Evolutionary conservation across 371 early-diverging fungal genomes (phyloP).

Genomic region (Actinomortierella ambigua): DNA sequence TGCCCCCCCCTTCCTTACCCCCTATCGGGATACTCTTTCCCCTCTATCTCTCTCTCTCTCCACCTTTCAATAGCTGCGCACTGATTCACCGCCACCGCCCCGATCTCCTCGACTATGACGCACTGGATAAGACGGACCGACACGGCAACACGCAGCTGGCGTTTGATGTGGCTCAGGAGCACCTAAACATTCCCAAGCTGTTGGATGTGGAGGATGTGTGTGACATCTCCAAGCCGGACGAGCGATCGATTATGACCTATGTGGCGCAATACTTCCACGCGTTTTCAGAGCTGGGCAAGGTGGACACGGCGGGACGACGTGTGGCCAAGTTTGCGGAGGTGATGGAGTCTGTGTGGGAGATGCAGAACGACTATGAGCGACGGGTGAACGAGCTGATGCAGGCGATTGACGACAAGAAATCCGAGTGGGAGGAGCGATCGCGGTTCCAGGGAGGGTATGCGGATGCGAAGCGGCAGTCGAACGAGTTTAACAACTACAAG

Average conservation of each 20-base stretch:
- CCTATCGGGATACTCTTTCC: too few species aligned
- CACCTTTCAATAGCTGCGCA: constrained; percentile 68
- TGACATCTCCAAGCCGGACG: constrained; percentile 95
- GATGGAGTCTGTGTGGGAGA: constrained; percentile 83
- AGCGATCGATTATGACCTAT: constrained; percentile 98
- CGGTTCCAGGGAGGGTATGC: constrained; percentile 69
- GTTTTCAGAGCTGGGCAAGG: constrained; percentile 87
- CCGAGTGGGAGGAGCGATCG: constrained; percentile 65
- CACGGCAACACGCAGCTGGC: constrained; percentile 94
- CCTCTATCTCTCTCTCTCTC: background rate
- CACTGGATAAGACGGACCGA: constrained; percentile 78
- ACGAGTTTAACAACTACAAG: constrained; percentile 84
- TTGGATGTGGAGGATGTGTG: constrained; percentile 97
- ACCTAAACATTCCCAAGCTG: constrained; percentile 89
- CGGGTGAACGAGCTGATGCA: constrained; percentile 75
- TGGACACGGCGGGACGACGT: constrained; percentile 90
- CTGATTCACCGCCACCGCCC: constrained; percentile 97
- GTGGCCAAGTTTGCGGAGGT: constrained; percentile 91
- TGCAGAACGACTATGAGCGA: constrained; percentile 89
- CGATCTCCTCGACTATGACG: constrained; percentile 89
- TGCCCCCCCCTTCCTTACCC: too few species aligned
- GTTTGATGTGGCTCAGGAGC: constrained; percentile 91
- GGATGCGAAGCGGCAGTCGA: constrained; percentile 76
- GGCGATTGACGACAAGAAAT: constrained; percentile 63
- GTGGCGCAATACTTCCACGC: constrained; percentile 99